phyloP scores from a whole-genome alignment of 2,329 filamentous ascomycete genomes.

The Trichoderma sp. region DNA sequence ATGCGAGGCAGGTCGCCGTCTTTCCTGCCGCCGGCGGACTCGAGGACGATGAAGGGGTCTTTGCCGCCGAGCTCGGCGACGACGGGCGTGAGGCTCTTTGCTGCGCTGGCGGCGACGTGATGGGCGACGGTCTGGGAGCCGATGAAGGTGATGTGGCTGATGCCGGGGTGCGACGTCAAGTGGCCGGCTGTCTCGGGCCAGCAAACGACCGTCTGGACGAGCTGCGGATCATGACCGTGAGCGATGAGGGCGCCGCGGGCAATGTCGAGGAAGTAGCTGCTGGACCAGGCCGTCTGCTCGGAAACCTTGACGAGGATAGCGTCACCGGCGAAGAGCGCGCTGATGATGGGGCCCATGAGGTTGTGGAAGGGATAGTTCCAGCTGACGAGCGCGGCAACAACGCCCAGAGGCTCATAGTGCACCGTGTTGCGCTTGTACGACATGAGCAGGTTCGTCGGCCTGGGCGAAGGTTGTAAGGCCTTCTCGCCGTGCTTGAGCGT shows the following conservation, averaged over 20 bases:
- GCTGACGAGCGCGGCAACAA: conserved; percentile 88
- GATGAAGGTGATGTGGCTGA: conserved; percentile 94
- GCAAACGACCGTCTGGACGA: conserved; percentile 84
- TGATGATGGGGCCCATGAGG: conserved; percentile 86
- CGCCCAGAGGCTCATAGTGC: conserved; percentile 86
- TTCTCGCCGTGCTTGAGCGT: conserved; percentile 87
- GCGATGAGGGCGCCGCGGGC: conserved; percentile 75
- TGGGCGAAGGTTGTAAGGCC: conserved; percentile 67
- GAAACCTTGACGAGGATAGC: conserved; percentile 91
- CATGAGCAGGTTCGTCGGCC: conserved; percentile 92
- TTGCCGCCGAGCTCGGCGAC: conserved; percentile 94
- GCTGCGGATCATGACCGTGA: conserved; percentile 77
- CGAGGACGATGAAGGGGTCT: conserved; percentile 86
- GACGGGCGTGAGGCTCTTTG: conserved; percentile 82
- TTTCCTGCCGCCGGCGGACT: conserved; percentile 58
- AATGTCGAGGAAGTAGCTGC: conserved; percentile 77
- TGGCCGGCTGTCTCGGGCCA: conserved; percentile 81
- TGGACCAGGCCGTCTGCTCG: conserved; percentile 94
- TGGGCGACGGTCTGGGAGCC: conserved; percentile 85
- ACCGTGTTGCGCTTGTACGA: conserved; percentile 93
- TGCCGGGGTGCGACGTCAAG: conserved; percentile 79
- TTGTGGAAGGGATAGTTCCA: conserved; percentile 99
- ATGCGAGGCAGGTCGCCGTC: conserved; percentile 66
- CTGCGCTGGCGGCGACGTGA: conserved; percentile 82
- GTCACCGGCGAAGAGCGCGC: conserved; percentile 87